Conservation (phyloP, 148 eudicot genomes). For the Salicornia ramosissima region DNA sequence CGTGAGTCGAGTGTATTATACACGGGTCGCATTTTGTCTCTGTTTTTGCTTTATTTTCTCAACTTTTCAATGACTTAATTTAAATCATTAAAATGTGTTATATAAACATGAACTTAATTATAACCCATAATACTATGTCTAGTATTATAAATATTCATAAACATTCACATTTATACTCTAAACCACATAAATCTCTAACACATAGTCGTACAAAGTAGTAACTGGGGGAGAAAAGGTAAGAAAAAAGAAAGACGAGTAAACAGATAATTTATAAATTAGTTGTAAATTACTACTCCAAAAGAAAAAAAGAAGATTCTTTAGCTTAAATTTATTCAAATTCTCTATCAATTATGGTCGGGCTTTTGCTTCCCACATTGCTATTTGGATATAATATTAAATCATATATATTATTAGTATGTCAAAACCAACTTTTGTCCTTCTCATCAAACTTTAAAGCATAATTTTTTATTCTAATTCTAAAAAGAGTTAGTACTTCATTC, state of each 20-base stretch:
- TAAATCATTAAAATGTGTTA: no score
- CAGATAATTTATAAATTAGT: neutral
- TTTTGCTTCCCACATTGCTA: neutral
- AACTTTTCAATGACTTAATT: no score
- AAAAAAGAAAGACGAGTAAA: neutral
- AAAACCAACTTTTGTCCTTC: conserved; percentile 3
- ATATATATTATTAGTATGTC: neutral
- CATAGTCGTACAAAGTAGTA: no score
- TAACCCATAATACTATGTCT: no score
- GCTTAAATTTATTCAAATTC: conserved; percentile 9
- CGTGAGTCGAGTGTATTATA: no score
- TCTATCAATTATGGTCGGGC: conserved; percentile 8
- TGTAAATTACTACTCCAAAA: neutral
- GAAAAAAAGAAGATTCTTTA: conserved; percentile 1
- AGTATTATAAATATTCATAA: no score
- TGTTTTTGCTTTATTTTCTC: no score
- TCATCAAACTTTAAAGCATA: neutral
- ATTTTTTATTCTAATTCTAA: neutral
- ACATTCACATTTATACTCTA: no score
- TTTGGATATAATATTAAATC: neutral
- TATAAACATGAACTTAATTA: no score
- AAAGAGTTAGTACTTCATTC: neutral
- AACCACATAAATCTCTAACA: no score
- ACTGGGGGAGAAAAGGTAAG: neutral
- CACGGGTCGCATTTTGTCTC: no score